These are phyloP conservation scores for Beauveria australis DNA, from an alignment of 2,329 filamentous ascomycete species.

Conservation along the genomic window DNA sequence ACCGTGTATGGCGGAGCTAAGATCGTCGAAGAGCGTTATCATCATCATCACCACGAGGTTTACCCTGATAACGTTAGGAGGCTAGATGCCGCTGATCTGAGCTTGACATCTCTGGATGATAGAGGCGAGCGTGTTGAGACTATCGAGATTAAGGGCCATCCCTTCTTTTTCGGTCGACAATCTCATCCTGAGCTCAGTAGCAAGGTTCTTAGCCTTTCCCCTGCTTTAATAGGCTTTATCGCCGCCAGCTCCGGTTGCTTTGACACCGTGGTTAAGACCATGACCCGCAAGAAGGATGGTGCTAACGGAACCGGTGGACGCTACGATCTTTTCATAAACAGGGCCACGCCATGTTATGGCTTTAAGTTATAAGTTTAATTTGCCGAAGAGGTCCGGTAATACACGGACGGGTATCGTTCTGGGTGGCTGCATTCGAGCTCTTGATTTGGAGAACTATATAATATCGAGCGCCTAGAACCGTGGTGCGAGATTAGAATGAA, in stretches of 20 bases:
- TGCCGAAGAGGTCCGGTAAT: too few species aligned
- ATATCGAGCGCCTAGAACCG: too few species aligned
- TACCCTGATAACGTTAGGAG: conserved; percentile 68
- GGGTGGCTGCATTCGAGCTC: too few species aligned
- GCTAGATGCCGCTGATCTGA: conserved; percentile 60
- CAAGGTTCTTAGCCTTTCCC: conserved; percentile 64
- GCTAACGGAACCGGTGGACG: conserved; percentile 7
- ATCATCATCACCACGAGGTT: conserved; percentile 89
- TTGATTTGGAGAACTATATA: too few species aligned
- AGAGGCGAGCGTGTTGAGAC: conserved; percentile 74
- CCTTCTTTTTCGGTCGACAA: conserved; percentile 76
- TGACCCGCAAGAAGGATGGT: conserved; percentile 5
- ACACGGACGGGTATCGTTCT: too few species aligned
- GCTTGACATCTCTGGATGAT: conserved; percentile 73
- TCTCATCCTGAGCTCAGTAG: conserved; percentile 83
- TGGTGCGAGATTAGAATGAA: too few species aligned
- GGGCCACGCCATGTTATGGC: neutral
- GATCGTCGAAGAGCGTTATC: conserved; percentile 64
- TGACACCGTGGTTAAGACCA: conserved; percentile 26
- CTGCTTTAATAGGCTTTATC: conserved; percentile 51
- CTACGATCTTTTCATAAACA: neutral
- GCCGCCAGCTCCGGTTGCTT: conserved; percentile 57
- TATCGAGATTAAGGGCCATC: conserved; percentile 73
- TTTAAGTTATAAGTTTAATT: too few species aligned
- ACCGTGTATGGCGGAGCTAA: conserved; percentile 58